Evolutionary conservation across 2,329 filamentous ascomycete species (phyloP).

Genomic region (Scedosporium aurantiacum): DNA sequence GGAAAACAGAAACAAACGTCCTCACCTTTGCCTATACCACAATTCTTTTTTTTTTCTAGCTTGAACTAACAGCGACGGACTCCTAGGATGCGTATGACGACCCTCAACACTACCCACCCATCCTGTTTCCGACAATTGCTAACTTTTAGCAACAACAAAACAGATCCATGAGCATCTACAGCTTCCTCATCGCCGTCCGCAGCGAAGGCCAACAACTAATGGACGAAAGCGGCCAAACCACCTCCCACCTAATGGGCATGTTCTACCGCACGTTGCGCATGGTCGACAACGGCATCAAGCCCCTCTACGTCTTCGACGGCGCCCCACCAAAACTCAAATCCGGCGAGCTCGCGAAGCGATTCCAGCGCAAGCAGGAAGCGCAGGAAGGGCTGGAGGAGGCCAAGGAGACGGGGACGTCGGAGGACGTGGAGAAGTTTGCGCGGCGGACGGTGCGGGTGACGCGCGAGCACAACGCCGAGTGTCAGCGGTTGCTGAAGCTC

Average conservation of each 20-base stretch:
- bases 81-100: constrained; percentile 45
- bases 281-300: constrained; percentile 98
- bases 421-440: constrained; percentile 98
- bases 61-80: constrained; percentile 5
- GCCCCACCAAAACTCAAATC: constrained; percentile 96
- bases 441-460: constrained; percentile 87
- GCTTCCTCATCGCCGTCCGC: constrained; percentile 93
- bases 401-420: constrained; percentile 89
- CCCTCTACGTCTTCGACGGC: constrained; percentile 94
- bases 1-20: constrained; percentile 8
- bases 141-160: neutral
- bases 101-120: neutral
- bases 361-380: constrained; percentile 88
- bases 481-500: constrained; percentile 76
- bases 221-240: constrained; percentile 91
- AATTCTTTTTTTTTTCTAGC: neutral
- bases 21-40: neutral
- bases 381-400: constrained; percentile 85
- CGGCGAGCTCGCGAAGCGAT: constrained; percentile 90
- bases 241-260: constrained; percentile 97
- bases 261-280: constrained; percentile 98
- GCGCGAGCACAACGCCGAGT: constrained; percentile 93
- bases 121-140: neutral
- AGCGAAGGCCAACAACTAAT: constrained; percentile 94
- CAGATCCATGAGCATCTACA: constrained; percentile 97